A percentile compares a stretch with the other conserved stretches of the same genome.
These are phyloP conservation scores for Zygoascus flipseniorum DNA, from an alignment of 805 yeast genomes.

Conservation along the genomic window DNA sequence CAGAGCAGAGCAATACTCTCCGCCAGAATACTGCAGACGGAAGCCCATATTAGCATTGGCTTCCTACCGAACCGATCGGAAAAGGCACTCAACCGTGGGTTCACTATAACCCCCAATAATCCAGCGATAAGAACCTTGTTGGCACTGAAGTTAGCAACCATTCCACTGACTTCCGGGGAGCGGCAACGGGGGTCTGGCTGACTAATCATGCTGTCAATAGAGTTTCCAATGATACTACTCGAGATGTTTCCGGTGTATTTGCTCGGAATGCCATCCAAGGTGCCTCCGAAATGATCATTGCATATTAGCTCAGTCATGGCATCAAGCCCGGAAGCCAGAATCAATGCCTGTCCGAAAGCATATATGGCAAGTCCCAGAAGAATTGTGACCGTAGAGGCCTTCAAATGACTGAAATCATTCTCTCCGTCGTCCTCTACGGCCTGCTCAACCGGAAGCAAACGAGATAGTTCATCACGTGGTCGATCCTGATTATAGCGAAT, in stretches of 20 bases:
- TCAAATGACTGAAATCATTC: background rate
- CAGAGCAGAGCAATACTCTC: conserved; percentile 14
- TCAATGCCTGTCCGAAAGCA: conserved; percentile 14
- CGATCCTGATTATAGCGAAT: background rate
- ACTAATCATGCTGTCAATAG: background rate
- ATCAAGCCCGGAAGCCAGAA: conserved; percentile 14
- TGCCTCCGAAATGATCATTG: conserved; percentile 9
- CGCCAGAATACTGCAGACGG: conserved; percentile 6
- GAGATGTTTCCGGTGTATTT: background rate
- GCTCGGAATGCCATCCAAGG: background rate
- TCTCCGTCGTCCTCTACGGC: background rate
- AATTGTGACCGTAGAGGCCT: conserved; percentile 3
- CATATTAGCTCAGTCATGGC: conserved; percentile 18
- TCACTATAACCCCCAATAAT: conserved; percentile 12
- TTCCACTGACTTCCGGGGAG: conserved; percentile 13
- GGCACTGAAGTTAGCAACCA: conserved; percentile 16
- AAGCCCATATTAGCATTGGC: conserved; percentile 31
- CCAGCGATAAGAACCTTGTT: conserved; percentile 9
- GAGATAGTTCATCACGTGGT: background rate
- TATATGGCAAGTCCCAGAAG: conserved; percentile 7
- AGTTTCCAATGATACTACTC: background rate
- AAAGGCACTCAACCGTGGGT: conserved; percentile 45
- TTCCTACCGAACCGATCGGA: conserved; percentile 62
- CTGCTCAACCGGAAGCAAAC: background rate
- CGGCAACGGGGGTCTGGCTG: conserved; percentile 16